Evolutionary conservation across 2,329 filamentous ascomycete species (phyloP).

Genomic region (Orbilia quercus): DNA sequence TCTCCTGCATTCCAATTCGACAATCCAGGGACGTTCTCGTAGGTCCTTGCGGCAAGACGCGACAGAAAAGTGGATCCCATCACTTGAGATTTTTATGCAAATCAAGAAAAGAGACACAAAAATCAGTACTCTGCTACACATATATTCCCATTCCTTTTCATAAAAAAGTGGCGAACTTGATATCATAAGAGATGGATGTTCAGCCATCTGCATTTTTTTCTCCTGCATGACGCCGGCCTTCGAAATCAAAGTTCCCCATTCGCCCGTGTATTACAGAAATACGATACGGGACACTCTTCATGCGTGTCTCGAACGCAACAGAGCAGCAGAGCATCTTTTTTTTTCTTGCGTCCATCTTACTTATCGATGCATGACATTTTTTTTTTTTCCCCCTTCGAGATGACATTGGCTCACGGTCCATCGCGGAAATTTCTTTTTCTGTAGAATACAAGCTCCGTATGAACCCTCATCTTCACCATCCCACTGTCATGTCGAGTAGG

Average conservation of each 20-base stretch:
- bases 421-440: constrained; percentile 9
- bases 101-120: constrained; percentile 23
- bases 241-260: constrained; percentile 22
- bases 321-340: constrained; percentile 6
- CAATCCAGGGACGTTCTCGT: constrained; percentile 51
- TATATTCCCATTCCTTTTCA: constrained; percentile 14
- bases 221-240: constrained; percentile 28
- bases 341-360: background rate
- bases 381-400: background rate
- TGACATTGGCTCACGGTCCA: background rate
- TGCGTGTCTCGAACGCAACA: background rate
- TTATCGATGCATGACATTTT: background rate
- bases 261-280: constrained; percentile 3
- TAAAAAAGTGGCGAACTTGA: constrained; percentile 21
- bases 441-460: no score
- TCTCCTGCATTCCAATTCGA: constrained; percentile 56
- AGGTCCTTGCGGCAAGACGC: constrained; percentile 50
- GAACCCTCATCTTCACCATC: no score
- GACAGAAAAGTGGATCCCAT: constrained; percentile 46
- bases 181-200: constrained; percentile 35
- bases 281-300: background rate
- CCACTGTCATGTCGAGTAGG: background rate
- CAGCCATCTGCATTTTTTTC: constrained; percentile 45
- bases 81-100: constrained; percentile 31
- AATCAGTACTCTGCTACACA: constrained; percentile 4